Conservation (phyloP, 208 protist species). For the Entamoeba moshkovskii region DNA sequence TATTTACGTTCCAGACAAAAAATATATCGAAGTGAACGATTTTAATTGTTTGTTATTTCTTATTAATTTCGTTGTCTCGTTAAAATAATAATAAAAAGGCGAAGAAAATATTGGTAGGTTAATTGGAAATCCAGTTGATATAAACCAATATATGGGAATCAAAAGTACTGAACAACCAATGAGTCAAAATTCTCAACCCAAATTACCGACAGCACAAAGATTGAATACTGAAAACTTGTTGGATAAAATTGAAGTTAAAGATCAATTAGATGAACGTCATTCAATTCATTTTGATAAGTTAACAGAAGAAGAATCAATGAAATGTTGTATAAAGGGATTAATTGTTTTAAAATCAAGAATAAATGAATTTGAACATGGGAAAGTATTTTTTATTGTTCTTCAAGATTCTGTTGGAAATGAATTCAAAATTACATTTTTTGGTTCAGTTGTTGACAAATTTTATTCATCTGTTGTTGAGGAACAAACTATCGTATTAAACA, state of each 20-base stretch:
- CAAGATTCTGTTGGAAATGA: not conserved
- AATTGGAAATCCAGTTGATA: not conserved
- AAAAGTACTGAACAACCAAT: not conserved
- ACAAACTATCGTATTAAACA: not conserved
- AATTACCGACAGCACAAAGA: not conserved
- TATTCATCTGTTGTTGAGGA: not conserved
- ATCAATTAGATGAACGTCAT: not conserved
- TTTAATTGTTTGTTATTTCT: not conserved
- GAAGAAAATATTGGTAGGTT: not conserved
- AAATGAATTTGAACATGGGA: not conserved
- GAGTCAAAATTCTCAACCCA: not conserved
- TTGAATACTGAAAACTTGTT: not conserved
- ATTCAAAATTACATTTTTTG: not conserved
- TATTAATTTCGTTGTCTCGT: too few relatives aligned
- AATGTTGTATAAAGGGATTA: not conserved
- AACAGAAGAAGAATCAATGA: not conserved
- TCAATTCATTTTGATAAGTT: not conserved
- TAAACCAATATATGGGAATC: not conserved
- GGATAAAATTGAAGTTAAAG: too few relatives aligned
- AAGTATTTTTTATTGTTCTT: not conserved
- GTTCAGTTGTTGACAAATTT: not conserved
- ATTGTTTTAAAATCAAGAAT: not conserved
- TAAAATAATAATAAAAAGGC: too few relatives aligned
- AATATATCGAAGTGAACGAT: not conserved
- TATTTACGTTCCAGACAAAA: not conserved